A percentile compares a stretch with the other conserved stretches of the same genome.
Evolutionary conservation across 768 basidiomycete genomes (phyloP).

Genomic region (Termitomyces eurrhizus): DNA sequence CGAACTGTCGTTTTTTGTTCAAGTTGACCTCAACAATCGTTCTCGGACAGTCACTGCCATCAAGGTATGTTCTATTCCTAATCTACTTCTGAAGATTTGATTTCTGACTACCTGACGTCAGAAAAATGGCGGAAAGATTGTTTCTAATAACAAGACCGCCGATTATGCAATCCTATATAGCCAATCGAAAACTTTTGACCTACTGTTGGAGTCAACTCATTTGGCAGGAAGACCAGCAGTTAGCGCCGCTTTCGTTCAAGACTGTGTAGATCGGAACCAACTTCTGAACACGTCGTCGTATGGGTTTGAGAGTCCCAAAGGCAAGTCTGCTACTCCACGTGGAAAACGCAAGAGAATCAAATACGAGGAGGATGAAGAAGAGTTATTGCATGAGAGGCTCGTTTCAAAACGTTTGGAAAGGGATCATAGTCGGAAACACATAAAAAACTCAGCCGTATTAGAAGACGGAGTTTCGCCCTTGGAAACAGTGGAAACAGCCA

Average conservation of each 20-base stretch:
- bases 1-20: slow-evolving; percentile 57
- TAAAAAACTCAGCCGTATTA: not conserved
- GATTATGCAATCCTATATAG: slow-evolving; percentile 58
- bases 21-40: slow-evolving; percentile 60
- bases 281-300: slow-evolving; percentile 46
- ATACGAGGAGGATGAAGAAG: slow-evolving; percentile 4
- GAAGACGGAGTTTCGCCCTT: not conserved
- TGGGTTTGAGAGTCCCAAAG: slow-evolving; percentile 28
- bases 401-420: slow-evolving; percentile 10
- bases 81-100: not conserved
- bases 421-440: not conserved
- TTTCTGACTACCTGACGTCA: slow-evolving; percentile 21
- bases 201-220: slow-evolving; percentile 33
- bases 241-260: slow-evolving; percentile 47
- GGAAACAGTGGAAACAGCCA: slow-evolving; percentile 1
- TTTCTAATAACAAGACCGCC: slow-evolving; percentile 47
- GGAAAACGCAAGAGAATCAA: slow-evolving; percentile 19
- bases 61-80: slow-evolving; percentile 43
- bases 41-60: slow-evolving; percentile 46
- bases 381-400: slow-evolving; percentile 1
- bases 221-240: slow-evolving; percentile 43
- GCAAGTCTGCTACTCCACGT: slow-evolving; percentile 8
- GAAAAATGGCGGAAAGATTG: slow-evolving; percentile 66
- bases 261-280: slow-evolving; percentile 40
- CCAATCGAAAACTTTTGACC: slow-evolving; percentile 46